Conservation (phyloP, 495 filamentous ascomycete species). For the Glutinoglossum americanum region DNA sequence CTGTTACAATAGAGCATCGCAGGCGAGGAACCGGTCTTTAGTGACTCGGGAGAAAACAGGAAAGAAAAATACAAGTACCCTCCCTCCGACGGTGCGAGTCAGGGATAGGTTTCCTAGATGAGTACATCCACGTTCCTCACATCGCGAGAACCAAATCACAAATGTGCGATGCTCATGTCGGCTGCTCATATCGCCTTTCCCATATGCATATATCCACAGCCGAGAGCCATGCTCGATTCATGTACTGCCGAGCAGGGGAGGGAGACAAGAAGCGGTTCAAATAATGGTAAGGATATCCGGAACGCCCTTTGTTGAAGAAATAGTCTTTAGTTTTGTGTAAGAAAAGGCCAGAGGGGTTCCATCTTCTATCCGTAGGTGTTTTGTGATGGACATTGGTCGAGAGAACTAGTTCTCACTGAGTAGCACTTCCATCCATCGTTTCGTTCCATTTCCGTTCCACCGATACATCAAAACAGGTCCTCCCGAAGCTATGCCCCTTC, state of each 20-base stretch:
- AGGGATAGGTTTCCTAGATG: background rate
- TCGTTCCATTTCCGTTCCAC: background rate
- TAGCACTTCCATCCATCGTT: background rate
- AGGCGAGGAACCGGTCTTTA: background rate
- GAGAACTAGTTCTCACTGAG: background rate
- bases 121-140: background rate
- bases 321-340: constrained; percentile 19
- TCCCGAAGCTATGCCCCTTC: background rate
- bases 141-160: background rate
- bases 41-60: background rate
- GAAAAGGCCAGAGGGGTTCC: constrained; percentile 28
- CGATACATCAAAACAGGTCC: background rate
- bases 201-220: background rate
- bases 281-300: constrained; percentile 63
- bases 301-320: constrained; percentile 38
- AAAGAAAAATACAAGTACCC: background rate
- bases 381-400: background rate
- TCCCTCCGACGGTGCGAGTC: background rate
- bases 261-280: background rate
- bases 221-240: background rate
- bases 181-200: background rate
- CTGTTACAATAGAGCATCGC: background rate
- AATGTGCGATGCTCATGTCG: background rate
- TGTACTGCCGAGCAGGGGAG: background rate
- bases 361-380: constrained; percentile 48